These are phyloP conservation scores for Graphilbum sp. DNA, from an alignment of 2,329 filamentous ascomycete genomes.

Conservation along the genomic window DNA sequence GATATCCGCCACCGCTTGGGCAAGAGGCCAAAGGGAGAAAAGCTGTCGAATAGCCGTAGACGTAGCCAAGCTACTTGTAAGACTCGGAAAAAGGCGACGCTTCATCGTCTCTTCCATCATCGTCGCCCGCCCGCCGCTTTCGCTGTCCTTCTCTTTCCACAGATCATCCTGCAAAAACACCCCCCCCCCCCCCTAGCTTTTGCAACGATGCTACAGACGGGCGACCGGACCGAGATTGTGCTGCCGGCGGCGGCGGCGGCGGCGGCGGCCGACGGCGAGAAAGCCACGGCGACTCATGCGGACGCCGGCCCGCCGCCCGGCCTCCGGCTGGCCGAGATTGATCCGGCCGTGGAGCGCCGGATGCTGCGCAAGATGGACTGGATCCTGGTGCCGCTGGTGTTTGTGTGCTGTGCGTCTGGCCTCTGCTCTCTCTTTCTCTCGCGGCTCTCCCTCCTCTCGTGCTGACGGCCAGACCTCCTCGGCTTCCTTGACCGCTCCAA, in stretches of 20 bases:
- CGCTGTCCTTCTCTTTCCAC: too few relatives aligned
- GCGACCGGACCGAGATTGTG: too few relatives aligned
- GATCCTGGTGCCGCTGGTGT: conserved; percentile 16
- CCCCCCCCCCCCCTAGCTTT: too few relatives aligned
- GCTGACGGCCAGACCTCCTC: conserved; percentile 9
- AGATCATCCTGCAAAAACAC: too few relatives aligned
- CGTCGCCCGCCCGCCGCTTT: too few relatives aligned
- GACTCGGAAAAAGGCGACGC: too few relatives aligned
- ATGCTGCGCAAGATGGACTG: conserved; percentile 19
- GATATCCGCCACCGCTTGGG: too few relatives aligned
- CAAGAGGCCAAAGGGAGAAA: too few relatives aligned
- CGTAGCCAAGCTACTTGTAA: too few relatives aligned
- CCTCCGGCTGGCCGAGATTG: conserved; percentile 10
- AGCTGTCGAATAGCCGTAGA: too few relatives aligned
- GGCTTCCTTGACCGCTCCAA: conserved; percentile 13
- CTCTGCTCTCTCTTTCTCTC: background rate
- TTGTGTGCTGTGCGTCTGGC: conserved; percentile 15
- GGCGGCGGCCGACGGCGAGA: background rate
- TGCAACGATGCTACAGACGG: too few relatives aligned
- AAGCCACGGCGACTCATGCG: background rate
- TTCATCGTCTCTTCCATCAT: too few relatives aligned
- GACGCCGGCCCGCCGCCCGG: background rate
- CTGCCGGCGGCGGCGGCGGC: background rate
- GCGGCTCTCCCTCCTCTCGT: background rate
- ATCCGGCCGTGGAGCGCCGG: conserved; percentile 16